These are phyloP conservation scores for Ilyonectria sp. DNA, from an alignment of 2,329 filamentous ascomycete genomes.

Conservation along the genomic window DNA sequence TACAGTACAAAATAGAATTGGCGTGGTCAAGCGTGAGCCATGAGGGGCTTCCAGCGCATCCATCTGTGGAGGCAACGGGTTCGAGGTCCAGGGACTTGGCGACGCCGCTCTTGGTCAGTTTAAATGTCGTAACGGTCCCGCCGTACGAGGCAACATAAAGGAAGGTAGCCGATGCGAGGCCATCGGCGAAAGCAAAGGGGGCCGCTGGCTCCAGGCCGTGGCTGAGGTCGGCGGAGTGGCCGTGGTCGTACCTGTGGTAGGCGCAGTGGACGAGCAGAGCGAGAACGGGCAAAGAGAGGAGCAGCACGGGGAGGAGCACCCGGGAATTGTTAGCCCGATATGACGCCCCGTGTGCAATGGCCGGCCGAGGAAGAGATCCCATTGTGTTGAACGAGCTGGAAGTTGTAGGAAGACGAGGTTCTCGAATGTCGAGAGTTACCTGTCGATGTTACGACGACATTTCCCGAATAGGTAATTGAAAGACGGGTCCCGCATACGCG, in stretches of 20 bases:
- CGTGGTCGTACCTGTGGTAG: conserved; percentile 30
- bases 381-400: conserved; percentile 20
- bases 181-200: neutral
- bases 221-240: neutral
- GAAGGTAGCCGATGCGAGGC: conserved; percentile 8
- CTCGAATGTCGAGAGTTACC: neutral
- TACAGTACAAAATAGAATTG: conserved; percentile 69
- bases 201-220: conserved; percentile 4
- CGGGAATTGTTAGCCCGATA: conserved; percentile 23
- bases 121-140: conserved; percentile 64
- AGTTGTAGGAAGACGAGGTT: neutral
- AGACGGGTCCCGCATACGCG: neutral
- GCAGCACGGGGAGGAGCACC: conserved; percentile 29
- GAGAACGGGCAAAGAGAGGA: conserved; percentile 34
- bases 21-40: conserved; percentile 72
- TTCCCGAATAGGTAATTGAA: conserved; percentile 3
- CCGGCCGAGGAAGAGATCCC: conserved; percentile 28
- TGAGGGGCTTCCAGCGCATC: conserved; percentile 69
- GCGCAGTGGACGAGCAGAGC: conserved; percentile 37
- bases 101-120: conserved; percentile 51
- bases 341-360: conserved; percentile 1
- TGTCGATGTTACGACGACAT: conserved; percentile 6
- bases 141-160: conserved; percentile 66
- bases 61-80: conserved; percentile 58
- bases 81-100: conserved; percentile 52